Evolutionary conservation across 2,329 filamentous ascomycete species (phyloP).

Genomic region (Hirsutella thompsonii): DNA sequence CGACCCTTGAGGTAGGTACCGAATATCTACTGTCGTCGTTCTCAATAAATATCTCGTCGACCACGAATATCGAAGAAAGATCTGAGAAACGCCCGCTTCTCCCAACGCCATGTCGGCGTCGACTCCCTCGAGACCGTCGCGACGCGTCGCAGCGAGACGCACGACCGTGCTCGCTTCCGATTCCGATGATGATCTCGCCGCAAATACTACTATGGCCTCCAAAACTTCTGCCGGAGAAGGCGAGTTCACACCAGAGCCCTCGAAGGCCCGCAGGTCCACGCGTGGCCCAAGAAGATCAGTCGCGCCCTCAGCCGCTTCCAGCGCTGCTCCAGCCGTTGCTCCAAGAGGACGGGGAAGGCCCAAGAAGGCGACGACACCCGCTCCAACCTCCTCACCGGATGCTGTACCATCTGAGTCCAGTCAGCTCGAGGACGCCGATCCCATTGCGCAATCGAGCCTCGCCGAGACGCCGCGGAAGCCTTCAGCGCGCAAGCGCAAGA

Average conservation of each 20-base stretch:
- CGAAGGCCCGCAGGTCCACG: constrained; percentile 40
- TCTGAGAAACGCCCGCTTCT: too few species aligned
- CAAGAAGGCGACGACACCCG: constrained; percentile 22
- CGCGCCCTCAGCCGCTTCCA: constrained; percentile 10
- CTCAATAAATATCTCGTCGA: not conserved
- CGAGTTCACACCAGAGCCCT: constrained; percentile 66
- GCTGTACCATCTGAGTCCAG: constrained; percentile 17
- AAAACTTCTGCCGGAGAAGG: constrained; percentile 52
- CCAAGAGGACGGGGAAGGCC: constrained; percentile 25
- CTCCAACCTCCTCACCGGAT: not conserved
- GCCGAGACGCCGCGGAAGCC: constrained; percentile 24
- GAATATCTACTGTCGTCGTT: not conserved
- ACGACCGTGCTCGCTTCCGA: constrained; percentile 70
- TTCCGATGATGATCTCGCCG: constrained; percentile 51
- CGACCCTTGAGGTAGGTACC: not conserved
- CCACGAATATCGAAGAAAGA: not conserved
- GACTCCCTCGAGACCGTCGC: constrained; percentile 22
- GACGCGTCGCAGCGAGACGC: constrained; percentile 44
- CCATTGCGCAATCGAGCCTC: constrained; percentile 18
- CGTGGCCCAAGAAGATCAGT: constrained; percentile 28
- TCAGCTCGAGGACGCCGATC: constrained; percentile 19
- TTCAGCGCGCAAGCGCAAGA: constrained; percentile 57
- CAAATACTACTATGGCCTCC: constrained; percentile 29
- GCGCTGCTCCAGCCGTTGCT: constrained; percentile 32
- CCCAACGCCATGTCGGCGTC: constrained; percentile 16